Evolutionary conservation across 2,329 filamentous ascomycete species (phyloP).

Genomic region (Thermomyces lanuginosus): DNA sequence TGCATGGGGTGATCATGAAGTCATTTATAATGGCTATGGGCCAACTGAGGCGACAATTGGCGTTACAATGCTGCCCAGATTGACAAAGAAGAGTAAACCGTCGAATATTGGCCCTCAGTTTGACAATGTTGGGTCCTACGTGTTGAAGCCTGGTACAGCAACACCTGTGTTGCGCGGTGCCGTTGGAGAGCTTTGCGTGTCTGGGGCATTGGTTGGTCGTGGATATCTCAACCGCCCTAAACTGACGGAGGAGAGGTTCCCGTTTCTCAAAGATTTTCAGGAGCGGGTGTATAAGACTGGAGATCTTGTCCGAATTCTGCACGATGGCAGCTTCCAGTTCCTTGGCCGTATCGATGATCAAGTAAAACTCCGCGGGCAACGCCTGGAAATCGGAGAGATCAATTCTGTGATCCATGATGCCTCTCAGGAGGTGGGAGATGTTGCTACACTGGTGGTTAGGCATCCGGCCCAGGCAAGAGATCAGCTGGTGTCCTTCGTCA

Average conservation of each 20-base stretch:
- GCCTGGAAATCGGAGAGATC: conserved; percentile 81
- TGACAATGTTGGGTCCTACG: conserved; percentile 69
- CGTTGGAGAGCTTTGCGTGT: conserved; percentile 77
- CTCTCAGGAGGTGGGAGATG: conserved; percentile 44
- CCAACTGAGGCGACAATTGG: conserved; percentile 90
- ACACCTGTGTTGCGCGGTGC: conserved; percentile 59
- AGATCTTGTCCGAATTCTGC: conserved; percentile 65
- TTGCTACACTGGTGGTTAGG: conserved; percentile 59
- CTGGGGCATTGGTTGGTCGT: conserved; percentile 71
- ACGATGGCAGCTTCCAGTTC: conserved; percentile 74
- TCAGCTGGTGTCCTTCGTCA: conserved; percentile 62
- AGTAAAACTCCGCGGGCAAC: conserved; percentile 76
- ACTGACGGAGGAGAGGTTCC: conserved; percentile 64
- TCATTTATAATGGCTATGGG: conserved; percentile 85
- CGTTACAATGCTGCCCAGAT: conserved; percentile 73
- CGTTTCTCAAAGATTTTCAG: conserved; percentile 38
- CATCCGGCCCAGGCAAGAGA: conserved; percentile 61
- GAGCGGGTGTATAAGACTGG: conserved; percentile 72
- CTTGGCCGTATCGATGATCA: conserved; percentile 79
- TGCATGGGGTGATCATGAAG: conserved; percentile 59
- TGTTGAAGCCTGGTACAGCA: conserved; percentile 54
- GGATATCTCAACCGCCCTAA: conserved; percentile 70
- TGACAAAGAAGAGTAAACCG: conserved; percentile 59
- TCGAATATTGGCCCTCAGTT: conserved; percentile 82
- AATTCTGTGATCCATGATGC: conserved; percentile 60